Conservation (phyloP, 164 flowering plant genomes). For the Saururus chinensis region DNA sequence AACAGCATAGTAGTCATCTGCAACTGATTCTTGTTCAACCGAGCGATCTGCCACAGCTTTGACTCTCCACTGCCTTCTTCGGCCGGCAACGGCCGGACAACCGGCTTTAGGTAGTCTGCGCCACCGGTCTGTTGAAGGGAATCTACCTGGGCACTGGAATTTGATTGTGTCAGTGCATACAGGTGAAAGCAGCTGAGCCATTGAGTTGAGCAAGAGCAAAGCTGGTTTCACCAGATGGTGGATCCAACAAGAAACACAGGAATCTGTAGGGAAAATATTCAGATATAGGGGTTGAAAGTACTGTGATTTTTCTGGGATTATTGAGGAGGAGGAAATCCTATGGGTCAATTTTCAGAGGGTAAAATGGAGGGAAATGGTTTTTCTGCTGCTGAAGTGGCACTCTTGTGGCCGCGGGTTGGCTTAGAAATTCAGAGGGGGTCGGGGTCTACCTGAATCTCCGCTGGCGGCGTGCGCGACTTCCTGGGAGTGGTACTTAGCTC, state of each 20-base stretch:
- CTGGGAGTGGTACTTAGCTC: not conserved
- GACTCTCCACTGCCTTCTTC: conserved; percentile 25
- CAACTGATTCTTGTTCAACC: conserved; percentile 20
- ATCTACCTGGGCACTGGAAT: conserved; percentile 27
- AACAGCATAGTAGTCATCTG: conserved; percentile 78
- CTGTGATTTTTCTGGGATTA: not conserved
- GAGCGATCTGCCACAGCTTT: conserved; percentile 37
- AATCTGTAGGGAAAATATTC: not conserved
- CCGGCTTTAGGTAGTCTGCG: conserved; percentile 14
- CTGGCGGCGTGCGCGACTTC: not conserved
- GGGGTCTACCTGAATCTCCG: too few species aligned
- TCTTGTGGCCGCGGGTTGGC: not conserved
- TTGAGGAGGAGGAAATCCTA: conserved; percentile 14
- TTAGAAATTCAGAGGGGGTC: not conserved
- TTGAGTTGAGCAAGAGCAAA: conserved; percentile 6
- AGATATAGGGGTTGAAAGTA: not conserved
- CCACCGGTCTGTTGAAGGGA: conserved; percentile 18
- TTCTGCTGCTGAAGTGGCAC: conserved; percentile 13
- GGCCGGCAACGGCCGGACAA: conserved; percentile 13
- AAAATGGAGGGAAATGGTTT: not conserved
- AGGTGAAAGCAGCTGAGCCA: conserved; percentile 59
- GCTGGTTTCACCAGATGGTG: not conserved
- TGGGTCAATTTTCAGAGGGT: not conserved
- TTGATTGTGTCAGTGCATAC: conserved; percentile 53
- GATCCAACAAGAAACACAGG: too few species aligned